Base-by-base conservation (phyloP, 2,329 filamentous ascomycete species). In the Thermothelomyces thermophilus region DNA sequence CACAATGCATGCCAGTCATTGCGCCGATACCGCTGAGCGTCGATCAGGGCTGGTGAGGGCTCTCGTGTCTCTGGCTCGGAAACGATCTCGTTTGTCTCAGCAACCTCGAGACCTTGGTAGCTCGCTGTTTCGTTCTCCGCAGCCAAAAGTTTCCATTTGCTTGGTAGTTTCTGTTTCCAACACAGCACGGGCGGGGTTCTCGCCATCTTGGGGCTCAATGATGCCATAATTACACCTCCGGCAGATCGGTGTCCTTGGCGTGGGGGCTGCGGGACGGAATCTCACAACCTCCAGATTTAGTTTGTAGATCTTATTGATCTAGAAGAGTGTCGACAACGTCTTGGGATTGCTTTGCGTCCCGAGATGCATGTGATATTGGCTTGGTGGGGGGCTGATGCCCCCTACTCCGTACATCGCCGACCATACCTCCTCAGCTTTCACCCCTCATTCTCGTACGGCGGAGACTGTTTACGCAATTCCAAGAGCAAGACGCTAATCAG, bases 201-300 rank as follows among this genome's bases (percentile, higher is more conserved):
- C 30, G 37, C 36, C 47, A 53, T 44, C n/a, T 11, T 14, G n/a
- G 13, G 26, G 41, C 46, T 36, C 16, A 33, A 53, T 53, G 51
- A 41, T 53, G 51, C 46, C 46, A 53, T 53, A 14, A 14, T n/a
- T 13, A 1, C 16, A 36, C 22, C 35, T 48, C 36, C 37, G 28
- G 41, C 26, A 36, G 46, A 48, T 49, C 36, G 40, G 40, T 16
- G n/a, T n/a, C 28, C 50, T 52, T 48, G 50, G 45, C 50, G 50
- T 44, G 50, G 50, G 50, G 50, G 28, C 45, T 17, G n/a, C 16
- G 36, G 35, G 35, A 16, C 33, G 35, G 36, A 19, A 48, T 48
- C 45, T 41, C 45, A 37, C 45, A 41, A 48, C 41, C n/a, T 24
- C 41, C 41, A 34, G 17, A 33, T 43, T 7, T 16, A 19, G 36